A percentile compares a stretch with the other conserved stretches of the same genome.
phyloP scores from a whole-genome alignment of 768 basidiomycete genomes.

The Termitomyces sp. region DNA sequence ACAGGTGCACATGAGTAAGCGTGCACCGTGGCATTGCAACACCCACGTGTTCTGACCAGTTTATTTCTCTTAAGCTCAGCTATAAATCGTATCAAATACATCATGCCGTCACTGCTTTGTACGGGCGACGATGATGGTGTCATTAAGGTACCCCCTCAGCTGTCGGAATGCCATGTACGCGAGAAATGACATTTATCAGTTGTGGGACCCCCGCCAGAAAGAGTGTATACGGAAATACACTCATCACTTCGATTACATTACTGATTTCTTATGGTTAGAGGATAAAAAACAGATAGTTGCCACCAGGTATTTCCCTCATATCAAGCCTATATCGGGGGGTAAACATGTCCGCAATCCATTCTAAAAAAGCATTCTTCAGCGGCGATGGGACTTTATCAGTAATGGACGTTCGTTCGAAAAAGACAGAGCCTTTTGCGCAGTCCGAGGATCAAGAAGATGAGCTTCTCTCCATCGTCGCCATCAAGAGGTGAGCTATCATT shows the following conservation, averaged over 20 bases:
- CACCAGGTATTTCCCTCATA: conserved; percentile 56
- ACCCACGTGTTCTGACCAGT: conserved; percentile 20
- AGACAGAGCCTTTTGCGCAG: conserved; percentile 68
- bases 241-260: conserved; percentile 94
- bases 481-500: conserved; percentile 51
- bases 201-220: conserved; percentile 82
- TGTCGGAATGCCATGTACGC: neutral
- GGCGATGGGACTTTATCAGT: conserved; percentile 93
- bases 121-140: conserved; percentile 95
- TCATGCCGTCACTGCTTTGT: conserved; percentile 65
- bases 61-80: conserved; percentile 52
- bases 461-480: conserved; percentile 75
- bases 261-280: conserved; percentile 82
- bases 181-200: conserved; percentile 34
- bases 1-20: conserved; percentile 65
- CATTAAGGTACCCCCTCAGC: conserved; percentile 59
- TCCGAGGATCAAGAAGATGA: conserved; percentile 98
- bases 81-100: conserved; percentile 77
- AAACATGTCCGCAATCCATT: neutral
- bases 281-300: conserved; percentile 82
- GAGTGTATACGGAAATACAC: conserved; percentile 61
- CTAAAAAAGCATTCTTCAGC: conserved; percentile 31
- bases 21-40: conserved; percentile 3
- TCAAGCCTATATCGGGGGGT: neutral
- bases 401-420: conserved; percentile 83